phyloP scores from a whole-genome alignment of 768 basidiomycete genomes.

The Collybia sordida region DNA sequence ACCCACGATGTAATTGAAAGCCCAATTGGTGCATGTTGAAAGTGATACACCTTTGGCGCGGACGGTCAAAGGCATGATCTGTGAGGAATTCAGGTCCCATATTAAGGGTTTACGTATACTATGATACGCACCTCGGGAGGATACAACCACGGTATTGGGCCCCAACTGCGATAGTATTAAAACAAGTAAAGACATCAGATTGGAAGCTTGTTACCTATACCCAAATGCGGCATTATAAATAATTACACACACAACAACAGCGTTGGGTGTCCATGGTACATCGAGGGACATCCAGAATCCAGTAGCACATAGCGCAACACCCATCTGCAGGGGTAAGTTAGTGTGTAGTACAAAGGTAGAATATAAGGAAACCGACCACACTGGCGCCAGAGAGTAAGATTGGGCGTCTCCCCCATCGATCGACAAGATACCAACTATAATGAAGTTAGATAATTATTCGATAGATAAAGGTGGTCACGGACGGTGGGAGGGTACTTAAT shows the following conservation, averaged over 20 bases:
- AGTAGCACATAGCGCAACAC: constrained; percentile 69
- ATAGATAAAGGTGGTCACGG: constrained; percentile 23
- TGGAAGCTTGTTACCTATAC: constrained; percentile 51
- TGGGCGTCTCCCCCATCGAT: constrained; percentile 84
- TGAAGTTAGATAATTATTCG: constrained; percentile 8
- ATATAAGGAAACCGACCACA: constrained; percentile 45
- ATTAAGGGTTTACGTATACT: neutral
- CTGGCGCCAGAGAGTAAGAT: constrained; percentile 88
- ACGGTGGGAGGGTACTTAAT: constrained; percentile 82
- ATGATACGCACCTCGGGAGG: constrained; percentile 64
- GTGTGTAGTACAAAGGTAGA: neutral
- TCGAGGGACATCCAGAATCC: constrained; percentile 96
- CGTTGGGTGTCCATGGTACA: constrained; percentile 78
- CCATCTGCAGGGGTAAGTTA: constrained; percentile 58
- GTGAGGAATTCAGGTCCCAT: constrained; percentile 4
- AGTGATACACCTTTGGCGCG: constrained; percentile 93
- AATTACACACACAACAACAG: constrained; percentile 88
- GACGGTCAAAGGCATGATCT: constrained; percentile 88
- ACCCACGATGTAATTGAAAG: constrained; percentile 87
- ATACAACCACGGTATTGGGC: constrained; percentile 85
- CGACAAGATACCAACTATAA: constrained; percentile 88
- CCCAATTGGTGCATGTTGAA: constrained; percentile 90
- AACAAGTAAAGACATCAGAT: neutral
- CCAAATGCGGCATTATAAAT: constrained; percentile 94
- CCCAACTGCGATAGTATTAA: constrained; percentile 55